Conservation (phyloP, 2,329 filamentous ascomycete species). For the Aspergillus nomiae region DNA sequence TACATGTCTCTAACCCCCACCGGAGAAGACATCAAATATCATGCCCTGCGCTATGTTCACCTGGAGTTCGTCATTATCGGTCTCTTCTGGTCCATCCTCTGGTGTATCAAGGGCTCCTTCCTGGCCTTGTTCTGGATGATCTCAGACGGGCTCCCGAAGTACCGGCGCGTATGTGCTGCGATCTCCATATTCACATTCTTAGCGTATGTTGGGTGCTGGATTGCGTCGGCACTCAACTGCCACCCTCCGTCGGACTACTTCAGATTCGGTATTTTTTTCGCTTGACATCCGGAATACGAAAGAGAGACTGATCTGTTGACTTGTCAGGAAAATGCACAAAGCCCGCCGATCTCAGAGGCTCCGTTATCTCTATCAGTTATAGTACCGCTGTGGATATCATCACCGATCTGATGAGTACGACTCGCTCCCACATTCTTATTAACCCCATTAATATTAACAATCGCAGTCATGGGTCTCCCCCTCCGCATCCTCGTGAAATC, state of each 20-base stretch:
- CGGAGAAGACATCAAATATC: conserved; percentile 15
- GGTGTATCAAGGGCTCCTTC: conserved; percentile 24
- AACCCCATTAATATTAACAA: background rate
- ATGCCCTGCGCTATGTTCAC: conserved; percentile 15
- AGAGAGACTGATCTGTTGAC: background rate
- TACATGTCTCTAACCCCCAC: conserved; percentile 16
- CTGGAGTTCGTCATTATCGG: conserved; percentile 24
- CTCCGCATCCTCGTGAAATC: conserved; percentile 30
- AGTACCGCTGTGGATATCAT: conserved; percentile 26
- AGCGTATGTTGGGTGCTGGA: conserved; percentile 22
- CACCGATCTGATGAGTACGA: conserved; percentile 27
- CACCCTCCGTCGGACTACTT: conserved; percentile 23
- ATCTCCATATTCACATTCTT: conserved; percentile 11
- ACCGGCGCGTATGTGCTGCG: conserved; percentile 19
- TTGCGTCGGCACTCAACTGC: conserved; percentile 20
- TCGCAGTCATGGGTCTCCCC: conserved; percentile 33
- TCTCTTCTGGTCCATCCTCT: conserved; percentile 24
- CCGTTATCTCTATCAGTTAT: conserved; percentile 21
- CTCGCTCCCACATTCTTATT: background rate
- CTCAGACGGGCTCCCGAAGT: conserved; percentile 17
- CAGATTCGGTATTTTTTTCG: conserved; percentile 13
- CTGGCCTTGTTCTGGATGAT: conserved; percentile 24
- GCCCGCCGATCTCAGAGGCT: conserved; percentile 16
- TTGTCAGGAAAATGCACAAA: conserved; percentile 18
- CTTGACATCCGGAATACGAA: background rate